Base-by-base conservation (phyloP, 352 stramenopile genomes). In the Pythium sp. region DNA sequence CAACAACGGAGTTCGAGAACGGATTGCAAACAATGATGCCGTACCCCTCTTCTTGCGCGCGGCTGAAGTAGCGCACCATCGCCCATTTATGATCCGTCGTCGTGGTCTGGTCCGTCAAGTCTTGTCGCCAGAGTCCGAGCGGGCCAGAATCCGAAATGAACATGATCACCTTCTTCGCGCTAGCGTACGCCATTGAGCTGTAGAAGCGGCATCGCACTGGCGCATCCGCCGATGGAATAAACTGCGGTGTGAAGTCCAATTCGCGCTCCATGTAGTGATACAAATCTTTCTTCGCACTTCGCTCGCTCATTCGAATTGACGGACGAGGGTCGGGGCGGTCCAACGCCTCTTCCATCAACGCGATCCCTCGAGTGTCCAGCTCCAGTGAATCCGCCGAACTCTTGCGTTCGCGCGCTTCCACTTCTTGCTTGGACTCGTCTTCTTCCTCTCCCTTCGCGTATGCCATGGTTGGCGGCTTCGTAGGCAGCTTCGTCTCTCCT, bases 221-320 rank as follows among this genome's bases (percentile, higher is more conserved):
- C 47, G 89, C 90, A n/a, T 96, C 89, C 20, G 87, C 82, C 24
- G 89, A 95, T 49, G 89, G 89, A 5, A 96, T 86, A 73, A 96
- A 96, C 46, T 91, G 74, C 58, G 87, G 81, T 1, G 84, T 92
- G 54, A 94, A 96, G 65, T 95, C 79, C 53, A 96, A 67, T 51
- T 95, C 87, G 62, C 75, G 81, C 69, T 96, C 89, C 76, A 96
- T 93, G 62, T 88, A 92, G 46, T 90, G 86, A 73, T 95, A 94
- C 54, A 96, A 73, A 60, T 96, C 89, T 46, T 93, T 92, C 64
- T 91, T 90, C n/a, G 80, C 68, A 7, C 63, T 75, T 34, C 73
- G 80, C 62, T 89, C 78, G 32, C 78, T 90, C 61, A 80, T 73
- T 18, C 72, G 79, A 18, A 77, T 74, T 26, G 75, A 86, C 28